Conservation (phyloP, 371 early-diverging fungal species). For the Zychaea mexicana region DNA sequence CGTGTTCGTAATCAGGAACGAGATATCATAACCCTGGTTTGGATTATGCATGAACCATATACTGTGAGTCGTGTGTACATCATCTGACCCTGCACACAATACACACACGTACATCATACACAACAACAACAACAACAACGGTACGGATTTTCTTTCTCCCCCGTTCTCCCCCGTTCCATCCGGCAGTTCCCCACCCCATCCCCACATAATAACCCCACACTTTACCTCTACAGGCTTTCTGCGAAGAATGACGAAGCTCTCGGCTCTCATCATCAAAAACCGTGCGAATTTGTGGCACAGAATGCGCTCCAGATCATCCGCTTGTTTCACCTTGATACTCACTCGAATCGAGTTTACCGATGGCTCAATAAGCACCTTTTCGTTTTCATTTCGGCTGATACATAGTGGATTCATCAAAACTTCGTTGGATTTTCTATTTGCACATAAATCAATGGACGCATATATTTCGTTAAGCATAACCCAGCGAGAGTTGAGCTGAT, state of each 20-base stretch:
- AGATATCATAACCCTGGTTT: conserved; percentile 90
- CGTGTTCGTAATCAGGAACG: conserved; percentile 93
- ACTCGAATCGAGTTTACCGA: conserved; percentile 94
- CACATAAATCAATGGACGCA: background rate
- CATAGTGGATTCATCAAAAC: conserved; percentile 88
- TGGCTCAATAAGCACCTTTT: conserved; percentile 91
- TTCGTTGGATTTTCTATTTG: conserved; percentile 71
- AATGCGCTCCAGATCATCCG: conserved; percentile 96
- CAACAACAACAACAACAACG: background rate
- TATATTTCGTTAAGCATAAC: background rate
- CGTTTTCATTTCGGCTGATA: conserved; percentile 94
- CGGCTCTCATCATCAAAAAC: conserved; percentile 96
- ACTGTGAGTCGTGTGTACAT: background rate
- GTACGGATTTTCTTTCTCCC: background rate
- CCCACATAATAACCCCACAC: too few relatives aligned
- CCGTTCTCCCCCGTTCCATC: background rate
- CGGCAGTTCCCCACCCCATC: background rate
- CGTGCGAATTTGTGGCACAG: conserved; percentile 95
- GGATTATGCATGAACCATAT: background rate
- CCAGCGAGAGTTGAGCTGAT: too few relatives aligned
- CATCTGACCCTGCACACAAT: background rate
- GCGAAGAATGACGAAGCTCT: conserved; percentile 93
- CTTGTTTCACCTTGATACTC: conserved; percentile 96
- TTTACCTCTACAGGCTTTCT: conserved; percentile 86
- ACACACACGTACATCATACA: too few relatives aligned